A percentile compares a stretch with the other conserved stretches of the same genome.
These are phyloP conservation scores for Mycocentrospora acerina DNA, from an alignment of 2,329 filamentous ascomycete genomes.

Conservation along the genomic window DNA sequence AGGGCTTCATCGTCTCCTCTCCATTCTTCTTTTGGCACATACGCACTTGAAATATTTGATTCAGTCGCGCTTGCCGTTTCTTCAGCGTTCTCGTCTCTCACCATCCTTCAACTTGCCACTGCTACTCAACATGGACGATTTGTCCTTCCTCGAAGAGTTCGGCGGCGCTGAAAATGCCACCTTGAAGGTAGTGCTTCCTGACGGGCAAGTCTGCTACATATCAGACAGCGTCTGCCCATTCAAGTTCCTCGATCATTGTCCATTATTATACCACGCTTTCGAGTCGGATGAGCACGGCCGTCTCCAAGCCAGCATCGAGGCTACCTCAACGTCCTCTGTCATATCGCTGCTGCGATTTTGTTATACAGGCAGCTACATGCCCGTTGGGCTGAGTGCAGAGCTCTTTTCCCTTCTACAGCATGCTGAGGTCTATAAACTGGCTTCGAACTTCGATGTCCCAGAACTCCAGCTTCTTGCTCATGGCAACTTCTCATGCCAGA, in stretches of 20 bases:
- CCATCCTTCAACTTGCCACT: conserved; percentile 12
- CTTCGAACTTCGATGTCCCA: conserved; percentile 43
- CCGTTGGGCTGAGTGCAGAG: conserved; percentile 16
- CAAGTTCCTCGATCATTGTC: conserved; percentile 38
- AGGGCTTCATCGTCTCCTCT: not conserved
- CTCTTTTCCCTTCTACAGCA: conserved; percentile 42
- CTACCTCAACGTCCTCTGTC: conserved; percentile 33
- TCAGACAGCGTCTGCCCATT: conserved; percentile 30
- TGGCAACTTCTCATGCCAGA: conserved; percentile 42
- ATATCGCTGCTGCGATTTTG: conserved; percentile 45
- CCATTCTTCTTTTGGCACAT: too few species aligned
- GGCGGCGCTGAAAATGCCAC: conserved; percentile 23
- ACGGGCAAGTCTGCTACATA: conserved; percentile 36
- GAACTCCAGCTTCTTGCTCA: conserved; percentile 44
- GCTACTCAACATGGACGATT: conserved; percentile 21
- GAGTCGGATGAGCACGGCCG: conserved; percentile 34
- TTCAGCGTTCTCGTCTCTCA: conserved; percentile 1
- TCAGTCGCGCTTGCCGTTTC: not conserved
- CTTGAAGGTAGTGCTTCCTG: conserved; percentile 34
- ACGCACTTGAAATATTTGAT: conserved; percentile 2
- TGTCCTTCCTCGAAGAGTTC: conserved; percentile 23
- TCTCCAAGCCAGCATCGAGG: conserved; percentile 43
- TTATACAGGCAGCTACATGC: conserved; percentile 44
- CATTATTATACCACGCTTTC: conserved; percentile 44
- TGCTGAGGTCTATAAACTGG: conserved; percentile 45